Evolutionary conservation across 2,329 filamentous ascomycete species (phyloP).

Genomic region (Simplicillium aogashimaense): DNA sequence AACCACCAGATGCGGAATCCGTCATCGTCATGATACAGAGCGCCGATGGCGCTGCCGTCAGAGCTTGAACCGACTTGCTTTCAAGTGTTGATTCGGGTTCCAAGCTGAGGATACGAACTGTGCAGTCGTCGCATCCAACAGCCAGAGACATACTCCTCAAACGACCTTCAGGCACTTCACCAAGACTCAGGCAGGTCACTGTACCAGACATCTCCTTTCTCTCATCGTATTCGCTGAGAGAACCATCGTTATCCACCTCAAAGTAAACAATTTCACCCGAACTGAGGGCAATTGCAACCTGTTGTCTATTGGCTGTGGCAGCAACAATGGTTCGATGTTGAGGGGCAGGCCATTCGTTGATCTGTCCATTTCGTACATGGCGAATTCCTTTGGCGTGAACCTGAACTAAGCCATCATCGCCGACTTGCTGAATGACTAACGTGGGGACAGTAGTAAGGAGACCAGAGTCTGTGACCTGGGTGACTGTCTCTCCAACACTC

Average conservation of each 20-base stretch:
- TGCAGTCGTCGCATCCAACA: conserved; percentile 93
- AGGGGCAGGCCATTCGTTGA: conserved; percentile 90
- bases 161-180: conserved; percentile 83
- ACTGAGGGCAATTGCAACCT: conserved; percentile 88
- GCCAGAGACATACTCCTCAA: conserved; percentile 86
- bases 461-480: conserved; percentile 88
- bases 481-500: conserved; percentile 92
- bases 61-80: conserved; percentile 86
- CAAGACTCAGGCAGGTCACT: conserved; percentile 88
- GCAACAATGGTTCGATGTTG: conserved; percentile 93
- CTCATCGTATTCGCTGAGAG: conserved; percentile 87
- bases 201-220: conserved; percentile 92
- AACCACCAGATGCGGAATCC: conserved; percentile 81
- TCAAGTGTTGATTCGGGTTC: conserved; percentile 86
- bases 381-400: conserved; percentile 95
- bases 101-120: conserved; percentile 83
- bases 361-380: conserved; percentile 67
- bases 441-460: conserved; percentile 86
- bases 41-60: conserved; percentile 82
- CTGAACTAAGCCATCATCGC: conserved; percentile 85
- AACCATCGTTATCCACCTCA: conserved; percentile 88
- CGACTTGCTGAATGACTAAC: conserved; percentile 85
- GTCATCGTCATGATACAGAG: conserved; percentile 92
- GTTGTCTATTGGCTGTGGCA: conserved; percentile 83
- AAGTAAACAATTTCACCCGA: conserved; percentile 98